These are phyloP conservation scores for Warburgia ugandensis DNA, from an alignment of 164 flowering plant genomes.

Conservation along the genomic window DNA sequence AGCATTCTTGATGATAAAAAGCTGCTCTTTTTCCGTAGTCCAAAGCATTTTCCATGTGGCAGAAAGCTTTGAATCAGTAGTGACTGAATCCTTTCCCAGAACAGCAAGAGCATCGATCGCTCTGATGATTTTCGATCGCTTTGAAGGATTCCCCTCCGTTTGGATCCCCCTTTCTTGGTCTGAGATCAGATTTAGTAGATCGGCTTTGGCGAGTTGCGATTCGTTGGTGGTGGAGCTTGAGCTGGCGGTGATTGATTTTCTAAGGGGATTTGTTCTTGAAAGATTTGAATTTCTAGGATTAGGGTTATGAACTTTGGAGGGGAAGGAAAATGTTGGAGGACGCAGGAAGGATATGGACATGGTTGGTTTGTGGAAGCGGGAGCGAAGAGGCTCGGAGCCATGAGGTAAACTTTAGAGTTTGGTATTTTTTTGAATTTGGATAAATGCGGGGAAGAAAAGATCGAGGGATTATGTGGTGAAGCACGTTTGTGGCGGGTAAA, in stretches of 20 bases:
- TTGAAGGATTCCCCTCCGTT: constrained; percentile 49
- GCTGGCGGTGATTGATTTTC: background rate
- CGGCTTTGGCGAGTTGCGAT: constrained; percentile 38
- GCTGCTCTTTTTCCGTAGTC: constrained; percentile 98
- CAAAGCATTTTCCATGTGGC: constrained; percentile 95
- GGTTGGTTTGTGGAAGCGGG: too few relatives aligned
- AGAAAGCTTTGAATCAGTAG: constrained; percentile 63
- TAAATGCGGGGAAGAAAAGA: too few relatives aligned
- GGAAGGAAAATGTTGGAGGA: too few relatives aligned
- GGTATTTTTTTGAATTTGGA: too few relatives aligned
- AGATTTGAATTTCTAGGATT: too few relatives aligned
- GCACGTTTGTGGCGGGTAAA: too few relatives aligned
- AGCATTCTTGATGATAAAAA: constrained; percentile 78
- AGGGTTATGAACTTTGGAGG: background rate
- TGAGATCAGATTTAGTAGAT: constrained; percentile 63
- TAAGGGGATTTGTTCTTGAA: too few relatives aligned
- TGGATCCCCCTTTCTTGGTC: constrained; percentile 79
- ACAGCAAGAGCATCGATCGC: constrained; percentile 59
- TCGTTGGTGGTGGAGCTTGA: constrained; percentile 6
- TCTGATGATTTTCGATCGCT: constrained; percentile 44
- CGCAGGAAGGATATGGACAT: too few relatives aligned
- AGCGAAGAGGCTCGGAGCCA: too few relatives aligned
- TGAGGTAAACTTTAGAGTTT: too few relatives aligned
- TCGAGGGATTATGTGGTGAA: too few relatives aligned
- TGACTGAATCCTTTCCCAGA: constrained; percentile 39